A percentile compares a stretch with the other conserved stretches of the same genome.
These are phyloP conservation scores for Paramecium tetraurelia DNA, from an alignment of 73 alveolate genomes.

Conservation along the genomic window DNA sequence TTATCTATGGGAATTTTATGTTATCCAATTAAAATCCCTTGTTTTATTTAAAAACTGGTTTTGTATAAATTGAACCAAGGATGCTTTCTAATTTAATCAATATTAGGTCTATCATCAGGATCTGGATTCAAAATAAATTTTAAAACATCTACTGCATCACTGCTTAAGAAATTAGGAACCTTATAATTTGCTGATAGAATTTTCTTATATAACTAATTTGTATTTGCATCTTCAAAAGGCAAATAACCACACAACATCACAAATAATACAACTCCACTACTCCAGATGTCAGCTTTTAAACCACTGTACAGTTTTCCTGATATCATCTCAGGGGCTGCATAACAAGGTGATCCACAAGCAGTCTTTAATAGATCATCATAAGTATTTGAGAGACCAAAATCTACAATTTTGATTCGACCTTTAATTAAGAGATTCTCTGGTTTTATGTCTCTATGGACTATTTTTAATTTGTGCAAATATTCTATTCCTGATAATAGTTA, in stretches of 20 bases:
- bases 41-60: neutral
- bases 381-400: constrained; percentile 82
- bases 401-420: constrained; percentile 82
- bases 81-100: constrained; percentile 84
- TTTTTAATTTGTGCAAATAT: constrained; percentile 77
- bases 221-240: constrained; percentile 92
- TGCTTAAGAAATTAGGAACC: constrained; percentile 71
- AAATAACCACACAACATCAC: constrained; percentile 93
- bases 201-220: constrained; percentile 80
- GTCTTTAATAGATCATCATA: constrained; percentile 70
- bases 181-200: constrained; percentile 81
- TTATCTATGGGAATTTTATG: constrained; percentile 62
- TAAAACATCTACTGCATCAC: constrained; percentile 58
- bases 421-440: constrained; percentile 90
- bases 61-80: constrained; percentile 74
- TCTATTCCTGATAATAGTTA: constrained; percentile 91
- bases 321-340: constrained; percentile 94
- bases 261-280: constrained; percentile 90
- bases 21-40: constrained; percentile 47
- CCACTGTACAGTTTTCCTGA: constrained; percentile 79
- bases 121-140: constrained; percentile 78
- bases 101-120: constrained; percentile 83
- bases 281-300: constrained; percentile 84
- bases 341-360: constrained; percentile 91
- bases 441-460: constrained; percentile 91